phyloP scores from a whole-genome alignment of 2,329 filamentous ascomycete genomes.

The Zelopaecilomyces penicillatus region DNA sequence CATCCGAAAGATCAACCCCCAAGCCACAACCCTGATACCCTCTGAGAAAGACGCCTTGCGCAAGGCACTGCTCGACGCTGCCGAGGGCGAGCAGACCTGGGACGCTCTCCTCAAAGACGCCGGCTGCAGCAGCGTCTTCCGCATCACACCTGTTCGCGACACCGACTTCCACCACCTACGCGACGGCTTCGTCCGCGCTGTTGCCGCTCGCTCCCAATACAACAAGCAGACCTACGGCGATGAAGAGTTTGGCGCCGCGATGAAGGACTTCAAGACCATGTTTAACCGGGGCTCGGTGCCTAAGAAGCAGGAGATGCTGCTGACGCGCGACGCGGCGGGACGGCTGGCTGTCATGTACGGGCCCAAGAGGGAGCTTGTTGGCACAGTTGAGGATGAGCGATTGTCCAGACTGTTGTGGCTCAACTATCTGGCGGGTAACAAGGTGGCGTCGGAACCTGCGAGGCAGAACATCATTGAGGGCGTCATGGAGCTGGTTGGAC shows the following conservation, averaged over 20 bases:
- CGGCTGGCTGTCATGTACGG: constrained; percentile 60
- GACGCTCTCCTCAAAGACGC: constrained; percentile 56
- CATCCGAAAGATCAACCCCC: constrained; percentile 64
- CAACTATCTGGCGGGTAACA: constrained; percentile 79
- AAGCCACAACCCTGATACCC: constrained; percentile 75
- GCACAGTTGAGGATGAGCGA: constrained; percentile 68
- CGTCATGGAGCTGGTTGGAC: constrained; percentile 76
- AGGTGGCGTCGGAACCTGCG: constrained; percentile 76
- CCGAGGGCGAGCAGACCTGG: constrained; percentile 66
- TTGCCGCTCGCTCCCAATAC: constrained; percentile 62
- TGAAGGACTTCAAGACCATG: constrained; percentile 71
- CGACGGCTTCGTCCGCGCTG: constrained; percentile 81
- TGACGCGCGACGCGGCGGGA: constrained; percentile 60
- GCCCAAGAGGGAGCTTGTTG: constrained; percentile 48
- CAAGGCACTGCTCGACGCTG: constrained; percentile 59
- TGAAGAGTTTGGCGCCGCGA: constrained; percentile 65
- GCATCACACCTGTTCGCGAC: constrained; percentile 83
- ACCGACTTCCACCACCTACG: constrained; percentile 91
- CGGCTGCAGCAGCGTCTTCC: constrained; percentile 66
- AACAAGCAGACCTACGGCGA: constrained; percentile 48
- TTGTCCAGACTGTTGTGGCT: constrained; percentile 79
- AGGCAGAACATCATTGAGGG: constrained; percentile 78
- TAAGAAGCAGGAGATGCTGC: constrained; percentile 68
- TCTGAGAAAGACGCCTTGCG: constrained; percentile 71
- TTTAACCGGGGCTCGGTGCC: constrained; percentile 75